A percentile compares a stretch with the other conserved stretches of the same genome.
phyloP scores from a whole-genome alignment of 768 basidiomycete species.

The Phaeotremella skinneri region DNA sequence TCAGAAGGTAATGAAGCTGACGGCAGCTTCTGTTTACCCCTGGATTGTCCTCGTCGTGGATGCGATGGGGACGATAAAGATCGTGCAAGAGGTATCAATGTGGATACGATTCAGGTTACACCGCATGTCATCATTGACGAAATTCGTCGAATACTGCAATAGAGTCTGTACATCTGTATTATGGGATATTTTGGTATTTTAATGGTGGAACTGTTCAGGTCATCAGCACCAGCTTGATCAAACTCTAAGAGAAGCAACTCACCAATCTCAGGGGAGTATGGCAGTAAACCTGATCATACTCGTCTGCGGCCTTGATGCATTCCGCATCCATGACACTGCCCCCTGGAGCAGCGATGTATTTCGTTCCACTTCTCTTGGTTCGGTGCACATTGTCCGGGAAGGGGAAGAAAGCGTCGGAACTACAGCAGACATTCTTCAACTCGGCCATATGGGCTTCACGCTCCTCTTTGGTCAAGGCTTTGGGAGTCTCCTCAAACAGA shows the following conservation, averaged over 20 bases:
- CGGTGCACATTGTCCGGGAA: conserved; percentile 98
- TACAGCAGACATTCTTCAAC: conserved; percentile 84
- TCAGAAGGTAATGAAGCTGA: neutral
- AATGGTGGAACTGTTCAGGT: conserved; percentile 27
- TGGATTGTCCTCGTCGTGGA: conserved; percentile 24
- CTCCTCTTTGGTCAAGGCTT: conserved; percentile 66
- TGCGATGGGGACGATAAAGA: conserved; percentile 8
- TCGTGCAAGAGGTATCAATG: conserved; percentile 17
- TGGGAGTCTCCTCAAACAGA: conserved; percentile 70
- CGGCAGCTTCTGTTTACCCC: conserved; percentile 23
- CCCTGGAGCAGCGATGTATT: conserved; percentile 76
- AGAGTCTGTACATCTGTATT: neutral
- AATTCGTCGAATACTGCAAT: conserved; percentile 14
- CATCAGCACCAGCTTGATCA: neutral
- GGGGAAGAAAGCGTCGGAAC: conserved; percentile 99
- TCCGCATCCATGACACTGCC: conserved; percentile 97
- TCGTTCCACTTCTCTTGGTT: conserved; percentile 84
- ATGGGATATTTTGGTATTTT: conserved; percentile 3
- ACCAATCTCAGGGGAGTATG: conserved; percentile 85
- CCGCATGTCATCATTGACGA: conserved; percentile 26
- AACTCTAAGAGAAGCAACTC: conserved; percentile 56
- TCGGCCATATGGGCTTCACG: conserved; percentile 68
- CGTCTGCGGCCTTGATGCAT: conserved; percentile 94
- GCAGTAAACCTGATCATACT: conserved; percentile 84
- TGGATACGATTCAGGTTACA: conserved; percentile 17